These are phyloP conservation scores for Cubamyces lactineus DNA, from an alignment of 768 basidiomycete genomes.

Conservation along the genomic window DNA sequence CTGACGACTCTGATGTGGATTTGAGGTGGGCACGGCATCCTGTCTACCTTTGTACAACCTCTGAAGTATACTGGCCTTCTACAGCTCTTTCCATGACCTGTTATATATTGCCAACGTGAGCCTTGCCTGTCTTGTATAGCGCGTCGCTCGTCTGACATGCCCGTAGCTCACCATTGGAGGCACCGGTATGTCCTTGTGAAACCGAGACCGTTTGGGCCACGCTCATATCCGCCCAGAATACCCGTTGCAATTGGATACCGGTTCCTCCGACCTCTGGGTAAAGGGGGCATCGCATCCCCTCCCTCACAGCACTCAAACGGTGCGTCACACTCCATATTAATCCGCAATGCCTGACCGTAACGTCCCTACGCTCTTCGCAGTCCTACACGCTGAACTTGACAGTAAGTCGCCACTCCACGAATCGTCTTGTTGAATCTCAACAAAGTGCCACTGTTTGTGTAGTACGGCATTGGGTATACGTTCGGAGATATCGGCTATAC, in stretches of 20 bases:
- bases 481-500: constrained; percentile 65
- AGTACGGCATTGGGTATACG: constrained; percentile 88
- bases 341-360: neutral
- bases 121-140: constrained; percentile 15
- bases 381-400: constrained; percentile 60
- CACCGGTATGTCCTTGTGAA: constrained; percentile 45
- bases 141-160: constrained; percentile 6
- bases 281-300: constrained; percentile 27
- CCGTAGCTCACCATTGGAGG: constrained; percentile 68
- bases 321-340: constrained; percentile 23
- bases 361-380: constrained; percentile 35
- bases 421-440: neutral
- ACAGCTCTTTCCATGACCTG: constrained; percentile 73
- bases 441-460: neutral
- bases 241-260: constrained; percentile 80
- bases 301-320: constrained; percentile 25
- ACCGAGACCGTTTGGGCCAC: constrained; percentile 12
- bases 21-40: constrained; percentile 24
- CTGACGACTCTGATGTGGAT: constrained; percentile 39
- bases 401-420: constrained; percentile 42
- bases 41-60: neutral
- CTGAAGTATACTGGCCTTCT: neutral
- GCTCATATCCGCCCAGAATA: constrained; percentile 49
- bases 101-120: constrained; percentile 80
- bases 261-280: constrained; percentile 81